Percentiles rank a stretch among this genome's conserved stretches.
Conservation (phyloP, 2,329 filamentous ascomycete genomes). For the Trichothecium roseum region DNA sequence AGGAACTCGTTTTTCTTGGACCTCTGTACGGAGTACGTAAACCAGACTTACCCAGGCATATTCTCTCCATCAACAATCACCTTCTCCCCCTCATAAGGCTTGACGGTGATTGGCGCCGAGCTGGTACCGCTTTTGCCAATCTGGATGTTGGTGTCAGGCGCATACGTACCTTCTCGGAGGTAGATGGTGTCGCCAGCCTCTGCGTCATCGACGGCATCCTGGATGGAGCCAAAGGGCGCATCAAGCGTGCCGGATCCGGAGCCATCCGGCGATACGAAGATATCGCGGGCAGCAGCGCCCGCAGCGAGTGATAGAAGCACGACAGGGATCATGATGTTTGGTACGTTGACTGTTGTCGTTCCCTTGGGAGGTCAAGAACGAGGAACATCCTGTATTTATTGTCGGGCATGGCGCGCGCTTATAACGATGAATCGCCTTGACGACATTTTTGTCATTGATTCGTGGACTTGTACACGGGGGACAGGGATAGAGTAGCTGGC, state of each 20-base stretch:
- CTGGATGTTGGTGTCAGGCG: constrained; percentile 31
- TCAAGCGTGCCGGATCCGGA: constrained; percentile 24
- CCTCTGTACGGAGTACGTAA: no score
- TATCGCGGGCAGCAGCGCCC: no score
- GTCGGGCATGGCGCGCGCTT: no score
- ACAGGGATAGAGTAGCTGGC: no score
- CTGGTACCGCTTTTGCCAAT: constrained; percentile 30
- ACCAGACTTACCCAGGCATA: constrained; percentile 16
- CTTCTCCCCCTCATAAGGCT: constrained; percentile 26
- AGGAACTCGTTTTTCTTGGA: background rate
- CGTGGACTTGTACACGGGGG: no score
- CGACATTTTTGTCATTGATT: no score
- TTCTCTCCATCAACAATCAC: constrained; percentile 32
- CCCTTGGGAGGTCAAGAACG: no score
- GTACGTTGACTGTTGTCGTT: no score
- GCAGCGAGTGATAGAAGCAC: no score
- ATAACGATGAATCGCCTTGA: no score
- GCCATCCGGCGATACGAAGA: constrained; percentile 31
- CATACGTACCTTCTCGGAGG: constrained; percentile 31
- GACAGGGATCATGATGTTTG: no score
- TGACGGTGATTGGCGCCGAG: constrained; percentile 24
- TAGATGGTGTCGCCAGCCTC: constrained; percentile 31
- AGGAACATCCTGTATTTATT: no score
- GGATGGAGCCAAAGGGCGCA: constrained; percentile 30
- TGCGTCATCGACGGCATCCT: constrained; percentile 29